These are phyloP conservation scores for Cyberlindnera japonica DNA, from an alignment of 805 yeast species.

Conservation along the genomic window DNA sequence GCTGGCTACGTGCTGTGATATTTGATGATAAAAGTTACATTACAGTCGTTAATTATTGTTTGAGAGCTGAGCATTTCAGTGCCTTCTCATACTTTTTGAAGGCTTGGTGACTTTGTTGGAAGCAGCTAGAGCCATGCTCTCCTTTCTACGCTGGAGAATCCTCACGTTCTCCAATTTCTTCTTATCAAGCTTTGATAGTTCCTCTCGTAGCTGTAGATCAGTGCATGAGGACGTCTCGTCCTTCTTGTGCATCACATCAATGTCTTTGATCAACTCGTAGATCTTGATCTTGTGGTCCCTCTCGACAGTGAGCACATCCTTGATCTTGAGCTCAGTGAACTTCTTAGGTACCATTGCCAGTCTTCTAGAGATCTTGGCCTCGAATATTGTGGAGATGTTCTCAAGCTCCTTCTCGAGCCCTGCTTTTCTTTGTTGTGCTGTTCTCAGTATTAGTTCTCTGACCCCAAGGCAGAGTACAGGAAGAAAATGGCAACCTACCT, in stretches of 20 bases:
- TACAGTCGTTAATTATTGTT: too few relatives aligned
- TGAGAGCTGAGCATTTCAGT: background rate
- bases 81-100: background rate
- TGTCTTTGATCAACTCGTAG: slow-evolving; percentile 23
- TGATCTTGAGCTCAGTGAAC: slow-evolving; percentile 20
- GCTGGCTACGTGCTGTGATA: too few relatives aligned
- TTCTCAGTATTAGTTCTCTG: background rate
- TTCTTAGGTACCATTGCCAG: slow-evolving; percentile 25
- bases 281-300: slow-evolving; percentile 28
- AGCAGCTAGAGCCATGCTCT: slow-evolving; percentile 15
- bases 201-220: slow-evolving; percentile 11
- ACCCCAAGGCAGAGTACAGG: background rate
- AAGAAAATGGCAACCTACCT: slow-evolving; percentile 15
- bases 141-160: slow-evolving; percentile 19
- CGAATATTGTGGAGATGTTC: slow-evolving; percentile 18
- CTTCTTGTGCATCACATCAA: slow-evolving; percentile 11
- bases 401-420: slow-evolving; percentile 15
- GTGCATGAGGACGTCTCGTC: background rate
- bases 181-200: slow-evolving; percentile 12
- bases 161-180: slow-evolving; percentile 15
- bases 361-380: slow-evolving; percentile 22
- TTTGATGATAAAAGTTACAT: too few relatives aligned
- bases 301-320: slow-evolving; percentile 25
- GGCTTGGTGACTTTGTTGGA: slow-evolving; percentile 8
- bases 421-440: slow-evolving; percentile 21